Evolutionary conservation across 176 grass and related monocot genomes (phyloP).

Genomic region (Oryza nivara): DNA sequence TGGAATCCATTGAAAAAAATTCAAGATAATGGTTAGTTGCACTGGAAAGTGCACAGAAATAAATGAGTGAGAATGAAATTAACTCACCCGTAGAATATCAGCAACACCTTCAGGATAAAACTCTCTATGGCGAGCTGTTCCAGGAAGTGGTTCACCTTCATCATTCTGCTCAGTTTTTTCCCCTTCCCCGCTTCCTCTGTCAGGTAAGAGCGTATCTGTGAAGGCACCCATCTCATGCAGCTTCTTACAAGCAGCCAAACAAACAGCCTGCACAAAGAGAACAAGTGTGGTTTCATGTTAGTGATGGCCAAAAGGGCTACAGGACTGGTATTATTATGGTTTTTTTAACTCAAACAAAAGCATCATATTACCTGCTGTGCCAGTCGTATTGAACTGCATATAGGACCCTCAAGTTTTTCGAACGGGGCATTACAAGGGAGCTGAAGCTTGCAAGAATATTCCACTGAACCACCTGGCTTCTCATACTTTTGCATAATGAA

Average conservation of each 20-base stretch:
- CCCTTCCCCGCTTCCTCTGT: conserved; percentile 84
- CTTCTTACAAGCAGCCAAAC: conserved; percentile 98
- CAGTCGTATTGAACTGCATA: conserved; percentile 86
- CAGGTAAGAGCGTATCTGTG: conserved; percentile 98
- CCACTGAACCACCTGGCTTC: conserved; percentile 62
- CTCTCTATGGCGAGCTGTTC: conserved; percentile 92
- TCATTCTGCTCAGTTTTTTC: conserved; percentile 82
- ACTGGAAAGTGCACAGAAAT: conserved; percentile 22
- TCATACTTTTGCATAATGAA: conserved; percentile 94
- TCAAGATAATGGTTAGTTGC: conserved; percentile 1
- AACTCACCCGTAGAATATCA: conserved; percentile 72
- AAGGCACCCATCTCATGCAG: conserved; percentile 99
- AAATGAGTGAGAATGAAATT: conserved; percentile 32
- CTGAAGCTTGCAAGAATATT: conserved; percentile 98
- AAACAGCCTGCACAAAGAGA: conserved; percentile 78
- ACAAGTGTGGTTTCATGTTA: conserved; percentile 23
- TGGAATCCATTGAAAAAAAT: conserved; percentile 35
- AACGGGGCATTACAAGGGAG: conserved; percentile 98
- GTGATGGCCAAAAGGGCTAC: neutral
- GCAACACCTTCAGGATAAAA: conserved; percentile 99
- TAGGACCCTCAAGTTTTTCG: conserved; percentile 90
- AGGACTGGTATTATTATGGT: neutral
- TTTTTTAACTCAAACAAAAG: conserved; percentile 17
- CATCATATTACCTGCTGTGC: conserved; percentile 81
- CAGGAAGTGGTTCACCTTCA: conserved; percentile 94